phyloP scores from a whole-genome alignment of 1,284 basidiomycete genomes.

The Ustilago crameri region DNA sequence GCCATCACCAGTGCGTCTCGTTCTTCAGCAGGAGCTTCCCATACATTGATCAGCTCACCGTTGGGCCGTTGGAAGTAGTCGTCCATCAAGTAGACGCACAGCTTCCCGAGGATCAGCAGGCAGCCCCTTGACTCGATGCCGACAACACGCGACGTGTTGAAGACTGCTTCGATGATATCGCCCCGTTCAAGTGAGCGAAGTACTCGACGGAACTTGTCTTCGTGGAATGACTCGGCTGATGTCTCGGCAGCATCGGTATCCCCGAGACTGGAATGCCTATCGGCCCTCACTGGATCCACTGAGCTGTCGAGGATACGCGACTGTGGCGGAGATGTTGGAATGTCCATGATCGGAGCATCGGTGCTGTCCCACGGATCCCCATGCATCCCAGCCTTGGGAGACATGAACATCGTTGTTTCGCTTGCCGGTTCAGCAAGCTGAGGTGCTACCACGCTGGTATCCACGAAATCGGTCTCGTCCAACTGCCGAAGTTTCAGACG shows the following conservation, averaged over 20 bases:
- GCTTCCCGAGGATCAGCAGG: slow-evolving; percentile 83
- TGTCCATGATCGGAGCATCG: slow-evolving; percentile 16
- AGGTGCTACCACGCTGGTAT: slow-evolving; percentile 28
- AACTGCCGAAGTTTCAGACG: slow-evolving; percentile 59
- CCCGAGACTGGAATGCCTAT: not conserved
- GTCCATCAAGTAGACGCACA: slow-evolving; percentile 89
- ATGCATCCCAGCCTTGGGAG: slow-evolving; percentile 14
- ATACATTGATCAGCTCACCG: slow-evolving; percentile 88
- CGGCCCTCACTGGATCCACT: not conserved
- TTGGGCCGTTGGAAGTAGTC: slow-evolving; percentile 87
- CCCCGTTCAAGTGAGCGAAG: slow-evolving; percentile 78
- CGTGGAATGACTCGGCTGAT: slow-evolving; percentile 30
- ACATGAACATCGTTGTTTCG: slow-evolving; percentile 3
- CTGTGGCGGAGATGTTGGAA: not conserved
- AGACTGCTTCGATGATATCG: slow-evolving; percentile 89
- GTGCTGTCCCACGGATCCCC: slow-evolving; percentile 33
- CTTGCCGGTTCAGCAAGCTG: slow-evolving; percentile 18
- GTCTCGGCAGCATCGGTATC: slow-evolving; percentile 11
- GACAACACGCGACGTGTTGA: slow-evolving; percentile 62
- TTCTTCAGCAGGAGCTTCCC: slow-evolving; percentile 83
- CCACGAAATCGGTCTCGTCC: slow-evolving; percentile 17
- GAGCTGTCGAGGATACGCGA: not conserved
- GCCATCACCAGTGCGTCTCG: slow-evolving; percentile 72
- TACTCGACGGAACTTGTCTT: slow-evolving; percentile 76
- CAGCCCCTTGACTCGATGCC: slow-evolving; percentile 74